A percentile compares a stretch with the other conserved stretches of the same genome.
These are phyloP conservation scores for Taphrina wiesneri DNA, from an alignment of 1,139 yeast species.

Conservation along the genomic window DNA sequence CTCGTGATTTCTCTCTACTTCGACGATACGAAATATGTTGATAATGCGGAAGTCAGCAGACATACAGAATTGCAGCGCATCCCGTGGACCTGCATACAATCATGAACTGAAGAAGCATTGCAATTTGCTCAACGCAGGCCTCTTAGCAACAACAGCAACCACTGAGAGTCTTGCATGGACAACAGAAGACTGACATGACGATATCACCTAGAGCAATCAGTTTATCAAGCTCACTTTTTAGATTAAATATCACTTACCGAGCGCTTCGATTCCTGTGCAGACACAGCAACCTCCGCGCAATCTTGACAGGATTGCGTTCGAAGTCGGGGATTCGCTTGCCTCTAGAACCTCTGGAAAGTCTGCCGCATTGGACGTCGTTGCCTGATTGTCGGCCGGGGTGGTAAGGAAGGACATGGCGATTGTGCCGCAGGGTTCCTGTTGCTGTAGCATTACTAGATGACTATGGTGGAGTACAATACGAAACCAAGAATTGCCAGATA, in stretches of 20 bases:
- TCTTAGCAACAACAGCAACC: conserved; percentile 28
- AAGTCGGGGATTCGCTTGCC: neutral
- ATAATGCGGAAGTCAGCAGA: too few species aligned
- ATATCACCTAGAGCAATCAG: conserved; percentile 11
- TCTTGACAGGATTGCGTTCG: neutral
- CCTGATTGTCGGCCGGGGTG: neutral
- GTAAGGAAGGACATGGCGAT: neutral
- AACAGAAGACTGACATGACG: conserved; percentile 27
- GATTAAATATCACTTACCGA: neutral
- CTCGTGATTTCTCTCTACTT: too few species aligned
- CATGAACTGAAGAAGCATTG: too few species aligned
- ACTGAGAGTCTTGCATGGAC: conserved; percentile 30
- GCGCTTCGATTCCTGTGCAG: conserved; percentile 24
- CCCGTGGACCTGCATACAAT: too few species aligned
- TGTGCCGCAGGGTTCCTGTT: neutral
- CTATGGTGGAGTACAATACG: neutral
- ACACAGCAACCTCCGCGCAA: conserved; percentile 32
- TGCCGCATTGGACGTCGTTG: neutral
- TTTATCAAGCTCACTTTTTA: neutral
- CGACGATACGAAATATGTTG: too few species aligned
- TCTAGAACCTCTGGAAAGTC: neutral
- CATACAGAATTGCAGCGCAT: too few species aligned
- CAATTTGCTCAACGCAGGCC: too few species aligned
- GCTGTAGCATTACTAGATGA: neutral
- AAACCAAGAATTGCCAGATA: neutral